Percentiles rank a stretch among this genome's conserved stretches.
phyloP scores from a whole-genome alignment of 2,329 filamentous ascomycete genomes.

The Trichoderma guizhouense region DNA sequence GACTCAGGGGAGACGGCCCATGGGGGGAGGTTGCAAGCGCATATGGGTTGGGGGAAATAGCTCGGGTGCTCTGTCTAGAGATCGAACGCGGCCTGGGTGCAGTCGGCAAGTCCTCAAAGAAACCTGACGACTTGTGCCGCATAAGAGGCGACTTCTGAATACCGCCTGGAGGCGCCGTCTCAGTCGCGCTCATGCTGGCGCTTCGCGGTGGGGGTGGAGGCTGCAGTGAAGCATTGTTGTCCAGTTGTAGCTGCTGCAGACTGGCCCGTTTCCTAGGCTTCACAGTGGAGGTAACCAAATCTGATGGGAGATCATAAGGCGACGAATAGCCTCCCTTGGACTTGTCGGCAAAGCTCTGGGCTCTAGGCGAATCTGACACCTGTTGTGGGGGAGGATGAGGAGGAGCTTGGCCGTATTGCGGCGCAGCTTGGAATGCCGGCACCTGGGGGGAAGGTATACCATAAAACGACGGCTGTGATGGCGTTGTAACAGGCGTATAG shows the following conservation, averaged over 20 bases:
- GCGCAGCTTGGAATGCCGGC: slow-evolving; percentile 25
- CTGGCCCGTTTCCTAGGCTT: slow-evolving; percentile 65
- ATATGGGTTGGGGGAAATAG: slow-evolving; percentile 39
- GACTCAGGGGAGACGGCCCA: slow-evolving; percentile 28
- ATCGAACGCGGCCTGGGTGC: slow-evolving; percentile 58
- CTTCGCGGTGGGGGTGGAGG: slow-evolving; percentile 55
- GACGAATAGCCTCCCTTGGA: slow-evolving; percentile 89
- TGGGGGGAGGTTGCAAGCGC: slow-evolving; percentile 20
- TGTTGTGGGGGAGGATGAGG: slow-evolving; percentile 33
- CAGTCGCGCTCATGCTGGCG: slow-evolving; percentile 52
- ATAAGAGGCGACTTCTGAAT: slow-evolving; percentile 32
- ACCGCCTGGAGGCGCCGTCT: slow-evolving; percentile 29
- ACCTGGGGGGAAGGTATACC: neutral
- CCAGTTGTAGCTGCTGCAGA: slow-evolving; percentile 51
- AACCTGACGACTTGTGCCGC: slow-evolving; percentile 51
- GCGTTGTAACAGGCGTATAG: slow-evolving; percentile 16
- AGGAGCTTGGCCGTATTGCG: slow-evolving; percentile 38
- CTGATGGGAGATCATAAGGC: slow-evolving; percentile 91
- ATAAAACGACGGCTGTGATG: neutral
- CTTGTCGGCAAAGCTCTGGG: slow-evolving; percentile 86
- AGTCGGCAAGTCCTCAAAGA: slow-evolving; percentile 76
- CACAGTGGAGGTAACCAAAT: slow-evolving; percentile 55
- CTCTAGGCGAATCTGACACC: slow-evolving; percentile 49
- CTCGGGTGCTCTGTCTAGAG: slow-evolving; percentile 49
- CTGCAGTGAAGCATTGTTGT: slow-evolving; percentile 34